Evolutionary conservation across 192 early-diverging fungal species (phyloP).

Genomic region (Kickxella alabastrina): DNA sequence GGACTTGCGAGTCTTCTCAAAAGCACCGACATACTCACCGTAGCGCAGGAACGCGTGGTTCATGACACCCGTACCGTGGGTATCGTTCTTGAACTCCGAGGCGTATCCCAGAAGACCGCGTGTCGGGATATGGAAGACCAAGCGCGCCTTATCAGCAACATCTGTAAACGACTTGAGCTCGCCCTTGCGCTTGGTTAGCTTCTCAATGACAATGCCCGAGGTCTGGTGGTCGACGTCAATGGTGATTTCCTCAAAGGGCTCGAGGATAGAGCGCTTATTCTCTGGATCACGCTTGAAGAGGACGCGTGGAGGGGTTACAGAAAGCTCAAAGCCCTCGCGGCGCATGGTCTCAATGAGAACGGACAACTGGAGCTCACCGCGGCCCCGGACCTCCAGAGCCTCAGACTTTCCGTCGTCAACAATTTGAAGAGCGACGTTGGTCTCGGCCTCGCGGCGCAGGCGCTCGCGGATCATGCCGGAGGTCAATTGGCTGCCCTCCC

Average conservation of each 20-base stretch:
- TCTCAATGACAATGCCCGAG: slow-evolving; percentile 78
- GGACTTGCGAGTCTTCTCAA: slow-evolving; percentile 74
- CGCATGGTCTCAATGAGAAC: slow-evolving; percentile 88
- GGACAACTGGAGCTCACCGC: slow-evolving; percentile 85
- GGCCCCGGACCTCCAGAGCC: slow-evolving; percentile 78
- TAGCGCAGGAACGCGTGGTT: slow-evolving; percentile 76
- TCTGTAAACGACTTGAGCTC: slow-evolving; percentile 72
- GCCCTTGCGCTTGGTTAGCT: slow-evolving; percentile 77
- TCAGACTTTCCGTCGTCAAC: slow-evolving; percentile 63
- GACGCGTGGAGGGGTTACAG: slow-evolving; percentile 77
- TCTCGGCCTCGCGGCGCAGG: slow-evolving; percentile 71
- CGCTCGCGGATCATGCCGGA: slow-evolving; percentile 76
- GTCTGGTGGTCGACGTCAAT: slow-evolving; percentile 71
- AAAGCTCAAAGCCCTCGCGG: slow-evolving; percentile 82
- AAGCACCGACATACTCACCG: slow-evolving; percentile 64
- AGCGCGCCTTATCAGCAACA: slow-evolving; percentile 66
- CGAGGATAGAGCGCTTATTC: slow-evolving; percentile 54
- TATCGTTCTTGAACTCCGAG: slow-evolving; percentile 87
- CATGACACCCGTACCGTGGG: slow-evolving; percentile 75
- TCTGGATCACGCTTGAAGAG: slow-evolving; percentile 65
- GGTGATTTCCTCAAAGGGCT: slow-evolving; percentile 82
- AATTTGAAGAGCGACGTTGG: slow-evolving; percentile 76
- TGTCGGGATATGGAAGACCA: slow-evolving; percentile 78
- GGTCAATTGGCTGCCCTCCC: slow-evolving; percentile 71
- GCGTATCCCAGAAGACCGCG: slow-evolving; percentile 79